Conservation (phyloP, 129 eudicot species). For the Kitagawia praeruptora region DNA sequence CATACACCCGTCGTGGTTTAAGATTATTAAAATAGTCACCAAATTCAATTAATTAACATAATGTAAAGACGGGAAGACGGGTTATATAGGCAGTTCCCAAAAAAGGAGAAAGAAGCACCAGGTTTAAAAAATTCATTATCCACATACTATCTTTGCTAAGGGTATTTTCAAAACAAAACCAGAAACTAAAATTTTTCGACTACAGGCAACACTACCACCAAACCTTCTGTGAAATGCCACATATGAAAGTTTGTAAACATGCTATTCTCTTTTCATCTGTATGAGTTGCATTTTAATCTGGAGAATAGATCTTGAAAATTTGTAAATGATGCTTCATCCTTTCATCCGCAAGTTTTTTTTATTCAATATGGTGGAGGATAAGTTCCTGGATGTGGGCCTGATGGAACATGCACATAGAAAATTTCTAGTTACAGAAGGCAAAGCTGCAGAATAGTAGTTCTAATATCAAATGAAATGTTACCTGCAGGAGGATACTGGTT, state of each 20-base stretch:
- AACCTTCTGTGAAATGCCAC: background rate
- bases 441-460: background rate
- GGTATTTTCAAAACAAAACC: background rate
- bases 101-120: background rate
- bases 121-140: background rate
- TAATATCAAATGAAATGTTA: conserved; percentile 15
- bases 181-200: background rate
- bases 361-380: conserved; percentile 69
- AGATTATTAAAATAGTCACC: background rate
- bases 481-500: conserved; percentile 47
- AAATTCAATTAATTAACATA: background rate
- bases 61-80: background rate
- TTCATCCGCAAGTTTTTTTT: background rate
- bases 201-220: background rate
- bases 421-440: too few species aligned
- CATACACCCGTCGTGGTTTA: background rate
- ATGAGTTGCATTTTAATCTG: background rate
- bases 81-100: background rate
- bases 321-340: background rate
- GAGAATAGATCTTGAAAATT: background rate
- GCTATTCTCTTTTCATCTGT: background rate
- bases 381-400: conserved; percentile 22
- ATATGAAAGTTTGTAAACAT: background rate
- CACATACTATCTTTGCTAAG: background rate
- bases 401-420: background rate